Conservation (phyloP, 2,329 filamentous ascomycete species). For the Chaetomium olivaceum region DNA sequence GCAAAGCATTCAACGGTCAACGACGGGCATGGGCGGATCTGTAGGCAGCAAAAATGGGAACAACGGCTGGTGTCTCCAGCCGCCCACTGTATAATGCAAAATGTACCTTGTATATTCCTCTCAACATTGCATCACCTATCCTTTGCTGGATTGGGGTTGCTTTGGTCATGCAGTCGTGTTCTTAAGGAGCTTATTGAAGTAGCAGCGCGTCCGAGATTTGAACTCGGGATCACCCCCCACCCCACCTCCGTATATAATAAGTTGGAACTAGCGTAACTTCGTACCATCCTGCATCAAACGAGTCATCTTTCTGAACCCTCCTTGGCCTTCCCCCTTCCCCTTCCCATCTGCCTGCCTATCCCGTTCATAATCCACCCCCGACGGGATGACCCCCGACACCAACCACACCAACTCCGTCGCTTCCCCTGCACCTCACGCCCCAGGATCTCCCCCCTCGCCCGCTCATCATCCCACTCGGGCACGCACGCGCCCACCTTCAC, state of each 20-base stretch:
- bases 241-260: background rate
- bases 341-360: conserved; percentile 20
- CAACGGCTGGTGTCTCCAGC: conserved; percentile 11
- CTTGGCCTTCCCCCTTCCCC: conserved; percentile 8
- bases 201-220: background rate
- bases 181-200: background rate
- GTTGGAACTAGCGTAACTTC: background rate
- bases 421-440: conserved; percentile 67
- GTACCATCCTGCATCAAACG: background rate
- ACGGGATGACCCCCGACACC: conserved; percentile 79
- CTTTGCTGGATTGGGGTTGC: background rate
- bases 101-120: conserved; percentile 23
- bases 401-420: conserved; percentile 84
- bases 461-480: conserved; percentile 81
- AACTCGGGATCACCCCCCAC: background rate
- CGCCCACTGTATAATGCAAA: conserved; percentile 23
- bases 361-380: conserved; percentile 47
- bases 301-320: background rate
- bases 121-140: background rate
- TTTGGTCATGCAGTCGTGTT: background rate
- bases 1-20: conserved; percentile 3
- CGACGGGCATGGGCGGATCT: conserved; percentile 11
- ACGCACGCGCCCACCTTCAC: conserved; percentile 81
- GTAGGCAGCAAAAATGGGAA: conserved; percentile 9
- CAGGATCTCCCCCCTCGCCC: conserved; percentile 64